phyloP scores from a whole-genome alignment of 306 rosid genomes.

The Ormosia semicastrata region DNA sequence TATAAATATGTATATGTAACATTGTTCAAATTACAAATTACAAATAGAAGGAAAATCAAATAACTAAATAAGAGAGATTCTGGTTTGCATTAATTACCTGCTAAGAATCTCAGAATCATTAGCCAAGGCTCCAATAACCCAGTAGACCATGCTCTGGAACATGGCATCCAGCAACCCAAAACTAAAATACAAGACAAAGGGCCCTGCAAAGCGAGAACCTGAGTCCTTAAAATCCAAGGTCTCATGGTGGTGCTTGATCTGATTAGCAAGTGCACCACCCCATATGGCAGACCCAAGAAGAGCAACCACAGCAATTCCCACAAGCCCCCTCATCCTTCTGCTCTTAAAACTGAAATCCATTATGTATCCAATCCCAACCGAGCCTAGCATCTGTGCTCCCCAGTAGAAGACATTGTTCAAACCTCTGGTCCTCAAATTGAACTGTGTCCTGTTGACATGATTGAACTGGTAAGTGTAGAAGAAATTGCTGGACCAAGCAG shows the following conservation, averaged over 20 bases:
- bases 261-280: conserved; percentile 85
- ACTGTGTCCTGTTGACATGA: conserved; percentile 63
- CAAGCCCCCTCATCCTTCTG: conserved; percentile 66
- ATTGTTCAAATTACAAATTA: no score
- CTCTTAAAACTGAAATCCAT: conserved; percentile 87
- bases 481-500: conserved; percentile 83
- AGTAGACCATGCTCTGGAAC: conserved; percentile 82
- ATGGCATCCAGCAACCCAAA: conserved; percentile 92
- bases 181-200: conserved; percentile 71
- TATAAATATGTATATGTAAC: no score
- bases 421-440: conserved; percentile 87
- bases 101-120: conserved; percentile 83
- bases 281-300: conserved; percentile 62
- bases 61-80: neutral
- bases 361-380: conserved; percentile 69
- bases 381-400: conserved; percentile 97
- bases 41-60: neutral
- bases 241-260: conserved; percentile 37
- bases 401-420: conserved; percentile 83
- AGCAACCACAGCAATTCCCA: conserved; percentile 62
- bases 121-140: conserved; percentile 92
- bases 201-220: conserved; percentile 59
- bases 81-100: conserved; percentile 50
- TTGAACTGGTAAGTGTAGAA: conserved; percentile 88
- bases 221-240: conserved; percentile 73